A percentile compares a stretch with the other conserved stretches of the same genome.
phyloP scores from a whole-genome alignment of 2,329 filamentous ascomycete genomes.

The Septoria petroselini region DNA sequence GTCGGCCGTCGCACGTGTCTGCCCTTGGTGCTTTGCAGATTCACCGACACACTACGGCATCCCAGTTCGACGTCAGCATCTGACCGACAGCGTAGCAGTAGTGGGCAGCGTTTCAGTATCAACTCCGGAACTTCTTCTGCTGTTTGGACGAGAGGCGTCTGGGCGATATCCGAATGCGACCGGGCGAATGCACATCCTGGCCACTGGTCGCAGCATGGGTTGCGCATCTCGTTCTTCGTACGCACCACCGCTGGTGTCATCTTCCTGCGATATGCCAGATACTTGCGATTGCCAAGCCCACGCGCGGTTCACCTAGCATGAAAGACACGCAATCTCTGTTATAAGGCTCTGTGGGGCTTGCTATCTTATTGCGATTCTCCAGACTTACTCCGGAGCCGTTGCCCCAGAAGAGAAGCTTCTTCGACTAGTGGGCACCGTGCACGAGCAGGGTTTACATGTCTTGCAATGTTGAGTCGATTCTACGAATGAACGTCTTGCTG shows the following conservation, averaged over 20 bases:
- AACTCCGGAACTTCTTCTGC: conserved; percentile 2
- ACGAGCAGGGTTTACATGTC: conserved; percentile 1
- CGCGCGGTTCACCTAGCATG: too few relatives aligned
- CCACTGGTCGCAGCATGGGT: not conserved
- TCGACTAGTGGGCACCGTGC: not conserved
- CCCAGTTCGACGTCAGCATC: not conserved
- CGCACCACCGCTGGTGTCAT: not conserved
- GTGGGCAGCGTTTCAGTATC: not conserved
- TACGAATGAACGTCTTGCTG: conserved; percentile 1
- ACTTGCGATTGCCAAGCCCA: too few relatives aligned
- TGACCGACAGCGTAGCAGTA: not conserved
- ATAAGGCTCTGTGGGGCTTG: not conserved
- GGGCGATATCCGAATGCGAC: not conserved
- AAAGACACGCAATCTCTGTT: not conserved
- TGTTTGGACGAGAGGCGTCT: not conserved
- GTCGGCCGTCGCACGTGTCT: not conserved
- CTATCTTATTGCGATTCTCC: not conserved
- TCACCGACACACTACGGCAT: too few relatives aligned
- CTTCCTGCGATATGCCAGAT: too few relatives aligned
- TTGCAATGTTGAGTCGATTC: conserved; percentile 1
- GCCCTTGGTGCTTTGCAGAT: not conserved
- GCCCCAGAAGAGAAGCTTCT: not conserved
- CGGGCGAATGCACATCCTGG: not conserved
- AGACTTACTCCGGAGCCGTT: conserved; percentile 11
- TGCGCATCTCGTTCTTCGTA: not conserved